phyloP scores from a whole-genome alignment of 1,284 basidiomycete genomes.

The Takashimella koratensis region DNA sequence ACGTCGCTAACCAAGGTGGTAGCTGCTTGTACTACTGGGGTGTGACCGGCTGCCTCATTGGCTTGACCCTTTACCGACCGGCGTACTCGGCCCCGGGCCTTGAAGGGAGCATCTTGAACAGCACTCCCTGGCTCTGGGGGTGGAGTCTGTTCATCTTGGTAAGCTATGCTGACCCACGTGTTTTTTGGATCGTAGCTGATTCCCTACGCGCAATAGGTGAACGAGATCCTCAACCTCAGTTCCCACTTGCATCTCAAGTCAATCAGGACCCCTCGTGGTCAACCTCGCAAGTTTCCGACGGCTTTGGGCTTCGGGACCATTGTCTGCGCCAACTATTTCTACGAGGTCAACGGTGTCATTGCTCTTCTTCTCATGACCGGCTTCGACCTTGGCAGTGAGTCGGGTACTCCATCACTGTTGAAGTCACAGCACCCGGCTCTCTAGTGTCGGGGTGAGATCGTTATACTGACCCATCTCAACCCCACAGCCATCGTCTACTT shows the following conservation, averaged over 20 bases:
- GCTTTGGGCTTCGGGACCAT: slow-evolving; percentile 76
- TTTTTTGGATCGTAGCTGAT: too few relatives aligned
- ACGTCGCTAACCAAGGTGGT: too few relatives aligned
- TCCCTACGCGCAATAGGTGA: slow-evolving; percentile 56
- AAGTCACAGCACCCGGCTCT: too few relatives aligned
- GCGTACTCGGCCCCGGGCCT: slow-evolving; percentile 62
- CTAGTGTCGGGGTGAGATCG: not conserved
- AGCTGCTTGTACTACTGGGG: slow-evolving; percentile 88
- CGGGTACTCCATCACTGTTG: too few relatives aligned
- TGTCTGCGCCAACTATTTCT: slow-evolving; percentile 93
- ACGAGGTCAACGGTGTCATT: slow-evolving; percentile 78
- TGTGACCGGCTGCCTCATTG: slow-evolving; percentile 72
- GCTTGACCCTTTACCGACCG: slow-evolving; percentile 73
- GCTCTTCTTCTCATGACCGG: slow-evolving; percentile 71
- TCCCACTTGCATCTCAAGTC: slow-evolving; percentile 78
- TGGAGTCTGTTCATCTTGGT: slow-evolving; percentile 72
- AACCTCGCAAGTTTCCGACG: slow-evolving; percentile 74
- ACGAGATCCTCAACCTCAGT: slow-evolving; percentile 80
- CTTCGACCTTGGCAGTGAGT: slow-evolving; percentile 66
- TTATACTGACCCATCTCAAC: not conserved
- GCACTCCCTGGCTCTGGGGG: slow-evolving; percentile 64
- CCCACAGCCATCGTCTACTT: slow-evolving; percentile 74
- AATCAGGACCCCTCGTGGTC: slow-evolving; percentile 77
- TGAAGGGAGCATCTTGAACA: slow-evolving; percentile 63
- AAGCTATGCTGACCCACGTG: slow-evolving; percentile 52